phyloP scores from a whole-genome alignment of 805 yeast species.

The Candida qinlingensis region DNA sequence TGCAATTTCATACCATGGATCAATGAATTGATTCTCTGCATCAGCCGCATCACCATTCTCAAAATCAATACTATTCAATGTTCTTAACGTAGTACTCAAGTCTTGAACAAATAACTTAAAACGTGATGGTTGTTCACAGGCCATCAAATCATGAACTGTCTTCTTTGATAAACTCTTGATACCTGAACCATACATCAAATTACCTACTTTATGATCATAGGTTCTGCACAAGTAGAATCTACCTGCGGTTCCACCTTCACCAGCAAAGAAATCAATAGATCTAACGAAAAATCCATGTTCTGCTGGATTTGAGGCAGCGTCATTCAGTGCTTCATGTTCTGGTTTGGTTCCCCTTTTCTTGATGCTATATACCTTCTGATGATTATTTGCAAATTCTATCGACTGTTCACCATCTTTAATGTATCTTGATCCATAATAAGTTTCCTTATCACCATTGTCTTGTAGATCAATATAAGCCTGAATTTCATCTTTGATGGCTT shows the following conservation, averaged over 20 bases:
- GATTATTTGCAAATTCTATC: conserved; percentile 15
- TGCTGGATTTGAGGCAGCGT: conserved; percentile 18
- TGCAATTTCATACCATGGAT: conserved; percentile 27
- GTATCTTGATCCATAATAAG: conserved; percentile 21
- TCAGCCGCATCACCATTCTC: neutral
- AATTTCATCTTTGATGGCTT: conserved; percentile 13
- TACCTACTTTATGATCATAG: conserved; percentile 15
- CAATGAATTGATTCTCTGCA: conserved; percentile 1
- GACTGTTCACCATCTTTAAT: conserved; percentile 21
- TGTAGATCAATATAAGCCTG: neutral
- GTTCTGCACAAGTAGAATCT: conserved; percentile 22
- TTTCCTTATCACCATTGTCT: conserved; percentile 19
- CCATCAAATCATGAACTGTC: conserved; percentile 8
- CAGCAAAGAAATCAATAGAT: conserved; percentile 23
- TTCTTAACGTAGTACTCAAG: conserved; percentile 14
- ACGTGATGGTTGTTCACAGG: conserved; percentile 18
- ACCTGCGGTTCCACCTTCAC: conserved; percentile 24
- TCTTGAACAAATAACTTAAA: conserved; percentile 25
- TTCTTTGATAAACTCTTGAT: conserved; percentile 6
- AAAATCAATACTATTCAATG: neutral
- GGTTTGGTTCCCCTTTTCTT: conserved; percentile 4
- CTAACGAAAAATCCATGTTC: conserved; percentile 19
- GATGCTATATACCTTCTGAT: conserved; percentile 4
- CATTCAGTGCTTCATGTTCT: conserved; percentile 9
- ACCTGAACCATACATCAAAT: conserved; percentile 12